Percentiles rank a stretch among this genome's conserved stretches.
phyloP scores from a whole-genome alignment of 2,329 filamentous ascomycete species.

The Cercospora canescens region DNA sequence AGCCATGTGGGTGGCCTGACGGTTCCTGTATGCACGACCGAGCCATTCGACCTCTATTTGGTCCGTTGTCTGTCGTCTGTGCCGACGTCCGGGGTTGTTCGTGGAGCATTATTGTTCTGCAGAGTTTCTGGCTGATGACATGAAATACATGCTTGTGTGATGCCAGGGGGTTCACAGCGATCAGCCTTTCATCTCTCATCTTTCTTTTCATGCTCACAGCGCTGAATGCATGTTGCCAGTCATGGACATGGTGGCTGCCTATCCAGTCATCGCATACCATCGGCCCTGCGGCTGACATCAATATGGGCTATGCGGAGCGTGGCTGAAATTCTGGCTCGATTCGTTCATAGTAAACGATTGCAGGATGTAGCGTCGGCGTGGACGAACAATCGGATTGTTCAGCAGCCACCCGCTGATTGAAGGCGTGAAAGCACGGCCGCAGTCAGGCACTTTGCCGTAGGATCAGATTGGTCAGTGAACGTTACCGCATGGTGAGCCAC shows the following conservation, averaged over 20 bases:
- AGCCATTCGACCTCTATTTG: neutral
- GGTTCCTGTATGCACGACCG: neutral
- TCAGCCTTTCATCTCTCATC: neutral
- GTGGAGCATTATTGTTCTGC: neutral
- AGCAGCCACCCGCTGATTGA: neutral
- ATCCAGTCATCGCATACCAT: neutral
- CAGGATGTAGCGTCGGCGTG: neutral
- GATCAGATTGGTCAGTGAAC: neutral
- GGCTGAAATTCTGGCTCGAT: neutral
- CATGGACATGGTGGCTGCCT: neutral
- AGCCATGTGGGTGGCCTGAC: neutral
- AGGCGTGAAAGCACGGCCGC: neutral
- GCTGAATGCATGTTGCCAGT: neutral
- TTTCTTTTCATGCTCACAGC: neutral
- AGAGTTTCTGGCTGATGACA: neutral
- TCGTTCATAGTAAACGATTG: neutral
- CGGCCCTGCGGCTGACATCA: neutral
- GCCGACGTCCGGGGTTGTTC: neutral
- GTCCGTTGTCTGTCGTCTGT: neutral
- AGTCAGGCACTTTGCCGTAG: neutral
- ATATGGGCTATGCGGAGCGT: neutral
- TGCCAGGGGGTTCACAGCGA: neutral
- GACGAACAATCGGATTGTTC: neutral
- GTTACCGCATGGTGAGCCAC: neutral
- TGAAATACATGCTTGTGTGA: neutral